A percentile compares a stretch with the other conserved stretches of the same genome.
These are phyloP conservation scores for Arthrobotrys pseudoclavata DNA, from an alignment of 2,329 filamentous ascomycete genomes.

Conservation along the genomic window DNA sequence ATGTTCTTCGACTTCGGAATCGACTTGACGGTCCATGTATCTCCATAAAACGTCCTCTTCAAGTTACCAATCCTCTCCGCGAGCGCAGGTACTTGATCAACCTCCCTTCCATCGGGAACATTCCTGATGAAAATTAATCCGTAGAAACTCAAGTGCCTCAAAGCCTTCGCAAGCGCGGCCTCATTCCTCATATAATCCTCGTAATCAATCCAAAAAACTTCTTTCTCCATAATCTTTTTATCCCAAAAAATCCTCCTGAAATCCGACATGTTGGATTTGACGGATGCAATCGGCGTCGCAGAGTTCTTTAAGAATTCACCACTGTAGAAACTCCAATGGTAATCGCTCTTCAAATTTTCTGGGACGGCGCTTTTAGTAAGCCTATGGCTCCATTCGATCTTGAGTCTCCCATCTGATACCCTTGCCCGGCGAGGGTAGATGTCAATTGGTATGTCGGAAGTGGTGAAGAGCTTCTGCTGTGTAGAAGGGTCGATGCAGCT, in stretches of 20 bases:
- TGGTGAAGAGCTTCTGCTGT: conserved; percentile 76
- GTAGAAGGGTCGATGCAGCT: conserved; percentile 73
- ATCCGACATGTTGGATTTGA: conserved; percentile 65
- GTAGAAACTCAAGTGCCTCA: conserved; percentile 74
- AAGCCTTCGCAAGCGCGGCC: conserved; percentile 72
- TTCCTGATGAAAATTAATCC: conserved; percentile 83
- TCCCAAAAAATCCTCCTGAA: conserved; percentile 69
- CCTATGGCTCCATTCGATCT: conserved; percentile 72
- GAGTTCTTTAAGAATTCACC: conserved; percentile 63
- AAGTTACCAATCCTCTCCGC: conserved; percentile 80
- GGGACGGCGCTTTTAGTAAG: conserved; percentile 56
- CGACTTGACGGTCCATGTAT: conserved; percentile 88
- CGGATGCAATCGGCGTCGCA: conserved; percentile 63
- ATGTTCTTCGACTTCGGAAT: conserved; percentile 89
- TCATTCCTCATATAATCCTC: conserved; percentile 77
- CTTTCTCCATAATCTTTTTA: conserved; percentile 67
- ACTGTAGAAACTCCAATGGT: conserved; percentile 63
- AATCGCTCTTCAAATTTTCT: conserved; percentile 56
- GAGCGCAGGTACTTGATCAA: conserved; percentile 74
- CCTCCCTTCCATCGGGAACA: conserved; percentile 76
- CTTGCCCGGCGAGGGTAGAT: conserved; percentile 67
- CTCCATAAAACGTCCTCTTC: conserved; percentile 90
- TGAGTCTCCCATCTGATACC: conserved; percentile 68
- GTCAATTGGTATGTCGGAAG: conserved; percentile 73
- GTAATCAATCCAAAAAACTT: conserved; percentile 76